A percentile compares a stretch with the other conserved stretches of the same genome.
Evolutionary conservation across 2,329 filamentous ascomycete species (phyloP).

Genomic region (Xenosphaeropsis pyriputrescens): DNA sequence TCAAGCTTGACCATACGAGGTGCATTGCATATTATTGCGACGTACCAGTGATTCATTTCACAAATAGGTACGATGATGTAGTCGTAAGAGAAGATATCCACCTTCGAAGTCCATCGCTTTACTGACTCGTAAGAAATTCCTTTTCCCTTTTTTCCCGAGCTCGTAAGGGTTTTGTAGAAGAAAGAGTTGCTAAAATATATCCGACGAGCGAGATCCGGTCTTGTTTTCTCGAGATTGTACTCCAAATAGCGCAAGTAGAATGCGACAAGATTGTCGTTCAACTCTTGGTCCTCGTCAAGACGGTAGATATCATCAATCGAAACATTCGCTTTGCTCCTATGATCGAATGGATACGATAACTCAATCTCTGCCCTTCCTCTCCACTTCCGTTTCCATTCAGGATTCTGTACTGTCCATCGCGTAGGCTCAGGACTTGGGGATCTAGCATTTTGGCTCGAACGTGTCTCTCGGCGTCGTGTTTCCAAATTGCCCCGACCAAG

Average conservation of each 20-base stretch:
- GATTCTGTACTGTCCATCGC: constrained; percentile 35
- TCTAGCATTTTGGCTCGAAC: no score
- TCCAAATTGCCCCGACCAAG: no score
- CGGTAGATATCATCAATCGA: constrained; percentile 59
- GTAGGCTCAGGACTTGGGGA: not conserved
- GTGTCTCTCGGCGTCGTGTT: no score
- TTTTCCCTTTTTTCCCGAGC: constrained; percentile 32
- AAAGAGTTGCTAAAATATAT: constrained; percentile 89
- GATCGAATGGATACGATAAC: constrained; percentile 43
- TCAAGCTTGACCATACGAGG: constrained; percentile 36
- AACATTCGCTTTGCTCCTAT: constrained; percentile 48
- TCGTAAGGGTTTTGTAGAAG: constrained; percentile 70
- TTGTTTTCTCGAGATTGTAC: constrained; percentile 35
- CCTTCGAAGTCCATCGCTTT: constrained; percentile 71
- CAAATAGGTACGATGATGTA: constrained; percentile 90
- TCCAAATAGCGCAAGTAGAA: constrained; percentile 75
- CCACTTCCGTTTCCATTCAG: constrained; percentile 37
- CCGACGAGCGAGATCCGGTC: constrained; percentile 40
- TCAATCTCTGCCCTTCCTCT: constrained; percentile 23
- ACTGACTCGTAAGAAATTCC: constrained; percentile 77
- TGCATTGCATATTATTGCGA: constrained; percentile 89
- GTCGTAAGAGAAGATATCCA: constrained; percentile 74
- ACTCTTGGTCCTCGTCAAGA: constrained; percentile 69
- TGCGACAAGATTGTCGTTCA: constrained; percentile 86
- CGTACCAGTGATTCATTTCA: constrained; percentile 78